Conservation (phyloP, 257 asterid genomes). For the Apocynum venetum region DNA sequence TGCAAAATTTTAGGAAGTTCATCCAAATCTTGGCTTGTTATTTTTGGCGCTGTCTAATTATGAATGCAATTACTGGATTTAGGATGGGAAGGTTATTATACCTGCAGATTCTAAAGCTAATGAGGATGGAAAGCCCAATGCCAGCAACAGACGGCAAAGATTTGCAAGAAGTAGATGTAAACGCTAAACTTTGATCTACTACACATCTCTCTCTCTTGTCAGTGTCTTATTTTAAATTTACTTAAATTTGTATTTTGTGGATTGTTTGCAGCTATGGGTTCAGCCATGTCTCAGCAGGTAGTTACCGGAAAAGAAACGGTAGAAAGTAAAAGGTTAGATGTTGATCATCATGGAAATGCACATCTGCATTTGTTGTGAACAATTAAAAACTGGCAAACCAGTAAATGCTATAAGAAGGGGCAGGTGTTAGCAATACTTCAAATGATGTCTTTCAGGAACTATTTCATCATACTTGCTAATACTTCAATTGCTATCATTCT, state of each 20-base stretch:
- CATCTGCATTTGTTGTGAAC: background rate
- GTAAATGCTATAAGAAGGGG: background rate
- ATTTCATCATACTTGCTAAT: too few relatives aligned
- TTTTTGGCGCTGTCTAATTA: background rate
- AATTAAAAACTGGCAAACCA: background rate
- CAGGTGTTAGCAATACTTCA: too few relatives aligned
- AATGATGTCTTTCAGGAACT: too few relatives aligned
- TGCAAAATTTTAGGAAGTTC: background rate
- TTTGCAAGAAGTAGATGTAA: slow-evolving; percentile 72
- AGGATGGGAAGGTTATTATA: slow-evolving; percentile 25
- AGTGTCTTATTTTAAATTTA: background rate
- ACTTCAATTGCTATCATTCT: too few relatives aligned
- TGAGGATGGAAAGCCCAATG: slow-evolving; percentile 29
- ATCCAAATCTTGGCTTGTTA: background rate
- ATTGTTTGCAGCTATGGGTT: slow-evolving; percentile 65
- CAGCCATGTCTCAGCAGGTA: slow-evolving; percentile 33
- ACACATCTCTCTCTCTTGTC: background rate
- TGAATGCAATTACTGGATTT: background rate
- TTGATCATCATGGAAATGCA: background rate
- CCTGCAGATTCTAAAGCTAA: slow-evolving; percentile 26
- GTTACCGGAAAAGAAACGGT: slow-evolving; percentile 44
- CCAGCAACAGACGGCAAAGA: slow-evolving; percentile 37
- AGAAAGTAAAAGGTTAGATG: slow-evolving; percentile 59
- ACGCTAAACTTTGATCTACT: background rate
- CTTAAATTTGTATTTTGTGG: background rate